Base-by-base conservation (phyloP, 345 rosid genomes). In the Garcia nutans region DNA sequence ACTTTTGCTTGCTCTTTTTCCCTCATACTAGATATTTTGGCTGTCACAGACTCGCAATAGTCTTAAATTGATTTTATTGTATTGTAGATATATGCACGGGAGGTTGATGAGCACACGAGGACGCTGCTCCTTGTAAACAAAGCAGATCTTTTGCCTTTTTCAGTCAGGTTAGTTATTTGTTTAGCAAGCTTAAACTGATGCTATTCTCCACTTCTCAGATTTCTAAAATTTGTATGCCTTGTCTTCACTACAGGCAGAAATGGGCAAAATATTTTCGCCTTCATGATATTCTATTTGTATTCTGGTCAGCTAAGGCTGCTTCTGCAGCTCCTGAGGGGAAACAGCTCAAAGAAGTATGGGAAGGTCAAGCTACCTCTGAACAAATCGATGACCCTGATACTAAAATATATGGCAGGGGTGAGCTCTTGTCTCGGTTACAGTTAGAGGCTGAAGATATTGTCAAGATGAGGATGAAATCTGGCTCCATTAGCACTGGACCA, bases 221-320 rank as follows among this genome's bases (percentile, higher is more conserved):
- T 23, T 10, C 72, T 77, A 58, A 57, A 73, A 12, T 80, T 50
- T 76, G 47, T 23, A 68, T 68, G 69, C 58, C 23, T 68, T 71
- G 56, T 65, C 55, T 71, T 68, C 67, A 62, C 15, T 24, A 22
- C 88, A 93, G 99, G 89, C 86, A 83, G 79, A 93, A 82, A 77
- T 96, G 98, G 99, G 97, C 92, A 0, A 80, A 85, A 50, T 96
- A 85, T 80, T 96, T 96, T 78, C 63, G 45, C 61, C 83, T 65
- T 41, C 85, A 87, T 64, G 81, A 78, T 15, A 92, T 92, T 80
- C 81, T 96, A 13, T 93, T 82, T 56, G 71, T 93, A 16, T 96
- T 96, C 86, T 96, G 97, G 97, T 93, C 99, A 62, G 99, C 98
- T 33, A 96, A 92, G 87, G 96, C 92, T 80, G 98, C 97, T 76